These are phyloP conservation scores for Penicillium malachiteum DNA, from an alignment of 495 filamentous ascomycete species.

Conservation along the genomic window DNA sequence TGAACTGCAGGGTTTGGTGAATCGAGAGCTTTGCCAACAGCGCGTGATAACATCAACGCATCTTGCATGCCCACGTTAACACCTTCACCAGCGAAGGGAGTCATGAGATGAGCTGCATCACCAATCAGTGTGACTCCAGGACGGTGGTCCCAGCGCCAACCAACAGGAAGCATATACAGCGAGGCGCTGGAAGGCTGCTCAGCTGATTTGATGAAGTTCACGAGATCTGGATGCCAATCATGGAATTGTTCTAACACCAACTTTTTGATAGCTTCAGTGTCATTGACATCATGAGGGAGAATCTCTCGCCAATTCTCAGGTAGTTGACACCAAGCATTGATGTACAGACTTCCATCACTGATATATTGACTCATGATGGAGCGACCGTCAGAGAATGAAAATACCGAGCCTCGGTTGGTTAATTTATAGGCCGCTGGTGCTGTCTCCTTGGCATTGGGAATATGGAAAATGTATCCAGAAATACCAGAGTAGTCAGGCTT, in stretches of 20 bases:
- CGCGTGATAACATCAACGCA: slow-evolving; percentile 48
- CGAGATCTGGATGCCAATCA: slow-evolving; percentile 26
- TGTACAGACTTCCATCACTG: slow-evolving; percentile 17
- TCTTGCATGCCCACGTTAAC: slow-evolving; percentile 57
- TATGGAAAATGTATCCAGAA: slow-evolving; percentile 8
- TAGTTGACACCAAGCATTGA: background rate
- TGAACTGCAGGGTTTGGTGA: background rate
- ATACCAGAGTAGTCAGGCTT: slow-evolving; percentile 53
- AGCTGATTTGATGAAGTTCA: slow-evolving; percentile 9
- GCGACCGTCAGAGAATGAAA: slow-evolving; percentile 16
- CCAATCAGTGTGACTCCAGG: slow-evolving; percentile 52
- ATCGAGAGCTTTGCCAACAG: slow-evolving; percentile 23
- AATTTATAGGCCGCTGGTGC: slow-evolving; percentile 11
- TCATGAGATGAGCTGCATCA: slow-evolving; percentile 60
- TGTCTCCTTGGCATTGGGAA: slow-evolving; percentile 15
- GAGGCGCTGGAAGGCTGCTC: slow-evolving; percentile 5
- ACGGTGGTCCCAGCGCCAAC: slow-evolving; percentile 45
- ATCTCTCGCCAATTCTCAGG: slow-evolving; percentile 11
- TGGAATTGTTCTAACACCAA: slow-evolving; percentile 17
- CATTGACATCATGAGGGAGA: background rate
- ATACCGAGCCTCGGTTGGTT: slow-evolving; percentile 16
- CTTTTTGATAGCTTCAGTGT: slow-evolving; percentile 2
- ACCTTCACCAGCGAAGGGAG: slow-evolving; percentile 56
- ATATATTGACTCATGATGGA: slow-evolving; percentile 18
- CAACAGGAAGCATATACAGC: slow-evolving; percentile 55